Conservation (phyloP, 768 basidiomycete genomes). For the Lactarius tabidus region DNA sequence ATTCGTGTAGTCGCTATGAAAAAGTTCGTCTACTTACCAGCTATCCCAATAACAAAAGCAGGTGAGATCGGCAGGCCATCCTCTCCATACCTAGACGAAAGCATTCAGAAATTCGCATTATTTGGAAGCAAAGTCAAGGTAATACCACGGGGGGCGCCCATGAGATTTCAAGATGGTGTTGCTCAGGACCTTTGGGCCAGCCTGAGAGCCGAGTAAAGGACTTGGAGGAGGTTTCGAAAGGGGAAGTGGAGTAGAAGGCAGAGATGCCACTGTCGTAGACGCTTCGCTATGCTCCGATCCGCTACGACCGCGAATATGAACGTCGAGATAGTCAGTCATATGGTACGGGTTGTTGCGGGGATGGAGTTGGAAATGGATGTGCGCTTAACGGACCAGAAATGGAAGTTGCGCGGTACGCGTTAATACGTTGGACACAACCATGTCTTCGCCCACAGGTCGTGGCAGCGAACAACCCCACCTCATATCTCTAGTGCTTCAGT, state of each 20-base stretch:
- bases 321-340: conserved; percentile 19
- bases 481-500: conserved; percentile 71
- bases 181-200: conserved; percentile 41
- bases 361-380: background rate
- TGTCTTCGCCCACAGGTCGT: conserved; percentile 16
- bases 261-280: conserved; percentile 11
- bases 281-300: conserved; percentile 11
- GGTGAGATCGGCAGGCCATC: conserved; percentile 65
- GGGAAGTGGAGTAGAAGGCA: conserved; percentile 16
- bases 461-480: conserved; percentile 53
- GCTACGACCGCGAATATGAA: conserved; percentile 1
- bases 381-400: background rate
- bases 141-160: conserved; percentile 79
- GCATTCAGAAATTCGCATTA: conserved; percentile 16
- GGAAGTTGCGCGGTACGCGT: conserved; percentile 15
- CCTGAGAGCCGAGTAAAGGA: background rate
- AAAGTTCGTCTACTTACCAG: conserved; percentile 43
- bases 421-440: background rate
- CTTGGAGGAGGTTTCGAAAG: conserved; percentile 8
- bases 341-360: background rate
- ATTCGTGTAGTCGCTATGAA: background rate
- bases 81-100: conserved; percentile 61
- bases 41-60: conserved; percentile 83
- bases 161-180: conserved; percentile 80
- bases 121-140: conserved; percentile 6